Percentiles rank a stretch among this genome's conserved stretches.
These are phyloP conservation scores for Isoetes taiwanensis DNA, from an alignment of 75 land plant species.

Conservation along the genomic window DNA sequence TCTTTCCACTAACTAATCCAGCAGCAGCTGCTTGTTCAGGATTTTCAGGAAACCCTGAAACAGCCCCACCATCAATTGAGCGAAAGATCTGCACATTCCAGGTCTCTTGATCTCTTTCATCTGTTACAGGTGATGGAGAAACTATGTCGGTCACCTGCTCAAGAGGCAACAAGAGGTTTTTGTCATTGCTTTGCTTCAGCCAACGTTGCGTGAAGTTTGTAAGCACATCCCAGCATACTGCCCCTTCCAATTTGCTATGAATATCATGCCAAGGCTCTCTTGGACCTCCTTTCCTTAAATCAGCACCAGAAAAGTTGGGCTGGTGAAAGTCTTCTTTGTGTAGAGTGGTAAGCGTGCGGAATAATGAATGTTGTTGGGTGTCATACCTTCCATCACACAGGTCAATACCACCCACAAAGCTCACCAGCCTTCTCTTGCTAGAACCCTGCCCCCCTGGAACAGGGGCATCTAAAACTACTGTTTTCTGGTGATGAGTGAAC, in stretches of 20 bases:
- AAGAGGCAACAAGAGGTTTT: slow-evolving; percentile 30
- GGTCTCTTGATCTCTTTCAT: slow-evolving; percentile 43
- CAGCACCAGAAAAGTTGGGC: slow-evolving; percentile 57
- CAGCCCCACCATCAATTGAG: slow-evolving; percentile 87
- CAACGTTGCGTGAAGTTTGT: slow-evolving; percentile 83
- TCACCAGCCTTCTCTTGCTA: slow-evolving; percentile 50
- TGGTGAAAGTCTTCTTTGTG: slow-evolving; percentile 85
- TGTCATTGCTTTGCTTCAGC: slow-evolving; percentile 64
- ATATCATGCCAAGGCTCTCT: slow-evolving; percentile 97
- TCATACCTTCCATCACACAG: slow-evolving; percentile 90
- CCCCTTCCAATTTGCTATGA: slow-evolving; percentile 60
- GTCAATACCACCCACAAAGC: slow-evolving; percentile 86
- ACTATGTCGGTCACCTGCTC: slow-evolving; percentile 39
- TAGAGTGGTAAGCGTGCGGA: slow-evolving; percentile 57
- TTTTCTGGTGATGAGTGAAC: slow-evolving; percentile 9
- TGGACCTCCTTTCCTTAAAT: slow-evolving; percentile 61
- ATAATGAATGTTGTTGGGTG: slow-evolving; percentile 66
- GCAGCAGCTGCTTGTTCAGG: slow-evolving; percentile 69
- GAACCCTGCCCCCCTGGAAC: slow-evolving; percentile 13
- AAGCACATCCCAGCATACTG: slow-evolving; percentile 79
- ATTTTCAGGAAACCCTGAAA: slow-evolving; percentile 72
- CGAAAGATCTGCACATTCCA: slow-evolving; percentile 89
- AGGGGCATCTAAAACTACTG: not conserved
- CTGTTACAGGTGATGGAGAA: slow-evolving; percentile 64
- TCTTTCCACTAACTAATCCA: slow-evolving; percentile 83